A percentile compares a stretch with the other conserved stretches of the same genome.
These are phyloP conservation scores for Bidens hawaiensis DNA, from an alignment of 140 eudicot genomes.

Conservation along the genomic window DNA sequence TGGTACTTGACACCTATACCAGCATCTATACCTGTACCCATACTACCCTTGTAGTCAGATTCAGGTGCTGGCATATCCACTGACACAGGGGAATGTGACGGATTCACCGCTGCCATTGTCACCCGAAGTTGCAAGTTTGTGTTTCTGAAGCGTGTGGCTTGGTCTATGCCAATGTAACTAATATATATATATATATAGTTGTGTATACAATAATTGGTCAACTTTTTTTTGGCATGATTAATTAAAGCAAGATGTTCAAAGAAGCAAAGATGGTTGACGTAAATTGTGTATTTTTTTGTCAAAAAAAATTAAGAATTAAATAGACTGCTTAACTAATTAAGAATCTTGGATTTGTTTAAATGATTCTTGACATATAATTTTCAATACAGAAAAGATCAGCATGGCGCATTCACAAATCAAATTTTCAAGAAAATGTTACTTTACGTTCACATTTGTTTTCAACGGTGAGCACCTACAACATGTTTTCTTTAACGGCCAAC, in stretches of 20 bases:
- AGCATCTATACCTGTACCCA: not conserved
- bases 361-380: not conserved
- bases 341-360: not conserved
- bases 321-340: not conserved
- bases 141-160: not conserved
- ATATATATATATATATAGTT: not conserved
- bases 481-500: no score
- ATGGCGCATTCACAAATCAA: not conserved
- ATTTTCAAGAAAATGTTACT: not conserved
- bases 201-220: not conserved
- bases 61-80: not conserved
- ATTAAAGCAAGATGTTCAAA: slow-evolving; percentile 2
- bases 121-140: not conserved
- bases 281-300: not conserved
- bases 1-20: slow-evolving; percentile 14
- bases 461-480: no score
- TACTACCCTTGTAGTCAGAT: not conserved
- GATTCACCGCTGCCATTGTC: not conserved
- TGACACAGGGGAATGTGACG: not conserved
- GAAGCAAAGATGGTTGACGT: slow-evolving; percentile 4
- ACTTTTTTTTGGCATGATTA: not conserved
- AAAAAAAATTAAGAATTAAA: not conserved
- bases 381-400: not conserved
- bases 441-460: not conserved
- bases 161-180: not conserved